Conservation (phyloP, 2,329 filamentous ascomycete species). For the Fusarium sp. region DNA sequence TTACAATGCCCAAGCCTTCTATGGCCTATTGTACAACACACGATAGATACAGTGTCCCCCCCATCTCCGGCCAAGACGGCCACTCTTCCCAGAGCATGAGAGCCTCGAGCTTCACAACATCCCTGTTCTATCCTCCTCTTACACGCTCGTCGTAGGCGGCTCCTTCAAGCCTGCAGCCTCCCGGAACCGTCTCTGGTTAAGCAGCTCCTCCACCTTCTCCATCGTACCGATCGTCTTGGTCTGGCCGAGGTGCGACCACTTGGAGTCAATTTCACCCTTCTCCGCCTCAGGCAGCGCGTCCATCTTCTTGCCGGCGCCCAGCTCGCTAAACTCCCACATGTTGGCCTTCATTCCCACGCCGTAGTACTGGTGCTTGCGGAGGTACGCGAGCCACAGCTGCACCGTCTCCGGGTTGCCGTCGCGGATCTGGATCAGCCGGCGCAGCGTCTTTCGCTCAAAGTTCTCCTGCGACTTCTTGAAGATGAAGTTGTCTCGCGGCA, state of each 20-base stretch:
- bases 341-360: slow-evolving; percentile 99
- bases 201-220: slow-evolving; percentile 67
- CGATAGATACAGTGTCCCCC: slow-evolving; percentile 34
- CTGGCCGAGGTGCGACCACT: slow-evolving; percentile 68
- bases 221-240: slow-evolving; percentile 61
- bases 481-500: slow-evolving; percentile 88
- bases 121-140: background rate
- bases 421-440: slow-evolving; percentile 89
- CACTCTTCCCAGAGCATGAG: slow-evolving; percentile 14
- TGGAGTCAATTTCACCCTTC: slow-evolving; percentile 55
- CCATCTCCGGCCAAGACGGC: slow-evolving; percentile 13
- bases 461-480: slow-evolving; percentile 99
- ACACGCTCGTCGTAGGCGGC: slow-evolving; percentile 38
- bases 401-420: slow-evolving; percentile 91
- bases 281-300: slow-evolving; percentile 39
- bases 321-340: slow-evolving; percentile 84
- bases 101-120: background rate
- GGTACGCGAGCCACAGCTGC: slow-evolving; percentile 89
- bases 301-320: slow-evolving; percentile 60
- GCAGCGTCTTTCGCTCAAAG: slow-evolving; percentile 89
- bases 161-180: slow-evolving; percentile 48
- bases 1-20: slow-evolving; percentile 40
- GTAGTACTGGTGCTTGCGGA: slow-evolving; percentile 91
- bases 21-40: slow-evolving; percentile 43
- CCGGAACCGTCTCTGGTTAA: slow-evolving; percentile 63